These are phyloP conservation scores for Cyclotella choctawhatcheeana DNA, from an alignment of 108 stramenopile genomes.

Conservation along the genomic window DNA sequence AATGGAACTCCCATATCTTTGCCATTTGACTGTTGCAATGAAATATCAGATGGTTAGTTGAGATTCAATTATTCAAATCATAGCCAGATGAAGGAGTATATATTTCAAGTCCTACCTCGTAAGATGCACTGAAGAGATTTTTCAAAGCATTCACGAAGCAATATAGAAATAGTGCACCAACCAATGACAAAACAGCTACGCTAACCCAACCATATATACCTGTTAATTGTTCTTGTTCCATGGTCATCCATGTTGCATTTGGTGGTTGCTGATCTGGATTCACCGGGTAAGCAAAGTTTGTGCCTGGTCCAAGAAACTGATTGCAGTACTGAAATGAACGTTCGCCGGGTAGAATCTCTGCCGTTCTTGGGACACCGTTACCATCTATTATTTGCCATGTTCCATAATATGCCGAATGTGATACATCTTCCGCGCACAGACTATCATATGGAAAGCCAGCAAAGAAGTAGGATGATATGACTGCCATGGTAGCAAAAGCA, in stretches of 20 bases:
- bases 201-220: conserved; percentile 69
- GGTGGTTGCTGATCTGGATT: conserved; percentile 51
- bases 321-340: conserved; percentile 55
- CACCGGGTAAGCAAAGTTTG: conserved; percentile 56
- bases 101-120: conserved; percentile 24
- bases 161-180: conserved; percentile 44
- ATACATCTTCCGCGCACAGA: conserved; percentile 63
- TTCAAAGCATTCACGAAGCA: conserved; percentile 28
- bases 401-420: conserved; percentile 52
- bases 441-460: conserved; percentile 88
- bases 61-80: background rate
- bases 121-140: conserved; percentile 38
- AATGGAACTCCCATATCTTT: conserved; percentile 37
- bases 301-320: conserved; percentile 43
- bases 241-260: conserved; percentile 76
- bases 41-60: background rate
- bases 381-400: conserved; percentile 50
- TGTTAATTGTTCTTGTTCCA: conserved; percentile 69
- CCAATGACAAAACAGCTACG: conserved; percentile 33
- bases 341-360: conserved; percentile 31
- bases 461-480: conserved; percentile 81
- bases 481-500: conserved; percentile 69
- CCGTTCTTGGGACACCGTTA: conserved; percentile 31
- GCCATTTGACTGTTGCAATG: conserved; percentile 42
- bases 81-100: background rate